Evolutionary conservation across 1,139 yeast genomes (phyloP), one percentile per base, ranked within the genome.

Genomic region (Blastobotrys apis): DNA sequence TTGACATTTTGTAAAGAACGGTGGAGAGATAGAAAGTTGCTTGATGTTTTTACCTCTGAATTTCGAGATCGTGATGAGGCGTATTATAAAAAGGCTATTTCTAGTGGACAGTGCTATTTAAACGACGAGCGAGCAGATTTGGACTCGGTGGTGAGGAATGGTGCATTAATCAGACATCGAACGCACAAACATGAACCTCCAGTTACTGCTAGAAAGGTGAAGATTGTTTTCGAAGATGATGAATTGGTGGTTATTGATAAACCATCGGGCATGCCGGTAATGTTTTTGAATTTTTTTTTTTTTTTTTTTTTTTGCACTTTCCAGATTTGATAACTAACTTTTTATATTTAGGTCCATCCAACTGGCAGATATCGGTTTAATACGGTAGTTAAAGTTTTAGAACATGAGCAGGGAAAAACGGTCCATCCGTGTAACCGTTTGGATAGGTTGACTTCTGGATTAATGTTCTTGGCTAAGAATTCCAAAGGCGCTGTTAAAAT

Each of bases 111-210:
- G 52, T 97, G 94, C 1, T 70, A 79, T 1, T 62, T 94, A 31
- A 88, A 88, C 62, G 77, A 76, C 37, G 67, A 74, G 45, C 72
- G 79, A 0, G 90, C 96, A 0, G 66, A 68, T 37, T 55, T 81
- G 25, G 87, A 85, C 8, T 74, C 86, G 0, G 63, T 82, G 1
- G 78, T 94, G 2, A 67, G 77, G 41, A 86, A 90, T 61, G 97
- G 97, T 0, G 97, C 92, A 54, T 69, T 84, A 38, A 85, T 92
- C 15, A 73, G 80, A 26, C 97, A 94, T 63, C 68, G 86, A 49
- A 75, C 84, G 39, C 97, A 87, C 60, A 76, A 94, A 46, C 96
- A 92, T 58, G 97, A 90, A 58, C 95, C 96, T 2, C 81, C 96
- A 0, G 95, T 92, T 1, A 73, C 86, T 1, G 77, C 90, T 0